phyloP scores from a whole-genome alignment of 805 yeast species.

The Millerago galiae region DNA sequence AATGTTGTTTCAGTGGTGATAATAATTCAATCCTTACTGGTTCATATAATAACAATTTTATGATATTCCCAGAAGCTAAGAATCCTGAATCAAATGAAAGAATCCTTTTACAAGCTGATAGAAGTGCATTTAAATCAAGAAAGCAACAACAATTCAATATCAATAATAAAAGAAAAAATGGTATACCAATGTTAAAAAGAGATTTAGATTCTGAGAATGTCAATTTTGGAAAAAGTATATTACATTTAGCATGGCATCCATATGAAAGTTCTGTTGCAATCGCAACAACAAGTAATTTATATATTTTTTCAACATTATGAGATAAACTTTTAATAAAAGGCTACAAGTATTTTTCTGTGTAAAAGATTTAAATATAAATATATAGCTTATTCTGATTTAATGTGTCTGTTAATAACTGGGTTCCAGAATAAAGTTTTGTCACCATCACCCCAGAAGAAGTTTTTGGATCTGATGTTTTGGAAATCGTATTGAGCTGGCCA shows the following conservation, averaged over 20 bases:
- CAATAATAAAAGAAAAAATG: conserved; percentile 28
- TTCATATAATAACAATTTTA: conserved; percentile 91
- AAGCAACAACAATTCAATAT: conserved; percentile 33
- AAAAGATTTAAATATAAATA: conserved; percentile 1
- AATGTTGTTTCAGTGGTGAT: conserved; percentile 92
- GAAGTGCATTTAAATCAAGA: conserved; percentile 86
- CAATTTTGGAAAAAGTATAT: conserved; percentile 89
- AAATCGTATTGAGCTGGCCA: conserved; percentile 89
- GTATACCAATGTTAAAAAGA: conserved; percentile 37
- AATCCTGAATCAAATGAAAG: conserved; percentile 36
- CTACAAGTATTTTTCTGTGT: not conserved
- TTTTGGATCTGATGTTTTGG: conserved; percentile 82
- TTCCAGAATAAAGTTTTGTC: conserved; percentile 98
- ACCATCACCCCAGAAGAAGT: conserved; percentile 99
- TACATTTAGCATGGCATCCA: conserved; percentile 99
- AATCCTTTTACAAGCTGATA: conserved; percentile 93
- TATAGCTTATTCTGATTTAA: conserved; percentile 25
- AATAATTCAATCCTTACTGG: conserved; percentile 93
- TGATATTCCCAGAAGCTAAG: conserved; percentile 88
- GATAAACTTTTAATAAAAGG: not conserved
- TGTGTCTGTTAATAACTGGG: conserved; percentile 83
- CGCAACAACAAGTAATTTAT: conserved; percentile 94
- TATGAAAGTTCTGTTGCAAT: conserved; percentile 93
- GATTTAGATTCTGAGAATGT: conserved; percentile 52
- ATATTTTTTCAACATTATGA: conserved; percentile 72